Evolutionary conservation across 1,284 basidiomycete species (phyloP), one percentile per base, ranked within the genome.

Genomic region (Rhodotorula sp.): DNA sequence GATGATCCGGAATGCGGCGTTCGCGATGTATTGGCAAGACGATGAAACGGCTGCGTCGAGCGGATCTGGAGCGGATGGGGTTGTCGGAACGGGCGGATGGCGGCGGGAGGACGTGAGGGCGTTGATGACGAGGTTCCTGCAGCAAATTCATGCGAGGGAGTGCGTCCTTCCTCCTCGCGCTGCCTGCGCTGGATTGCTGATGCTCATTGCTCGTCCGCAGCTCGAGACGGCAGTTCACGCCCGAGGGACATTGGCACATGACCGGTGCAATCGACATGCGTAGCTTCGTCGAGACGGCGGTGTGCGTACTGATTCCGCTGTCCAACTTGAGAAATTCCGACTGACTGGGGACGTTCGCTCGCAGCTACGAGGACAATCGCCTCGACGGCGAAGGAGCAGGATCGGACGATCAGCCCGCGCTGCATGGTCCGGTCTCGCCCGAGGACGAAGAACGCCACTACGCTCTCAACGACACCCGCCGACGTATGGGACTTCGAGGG

Each of bases 251-350:
- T 77, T 99, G 95, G 95, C 86, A 94, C 32, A 89, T 95, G 85
- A 81, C 82, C 0, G 79, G 78, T 29, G 78, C 82, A 52, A 83
- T 90, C 24, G 92, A 97, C 77, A 84, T 96, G 76, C 81, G 84
- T n/a, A 88, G 88, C 0, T 99, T 99, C 79, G 85, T 96, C 29
- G 89, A 94, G 74, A 93, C 92, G 2, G 95, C 92, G 9, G 65
- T 64, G 53, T 66, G 4, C 52, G 64, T 56, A 8, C 9, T 48
- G 36, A 53, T 15, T 24, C 51, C 24, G 19, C 44, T 20, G 81
- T 51, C 64, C 32, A 4, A 10, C n/a, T 4, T 17, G 29, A 20
- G 17, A 15, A 10, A n/a, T n/a, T 57, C 9, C n/a, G 22, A 59
- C 34, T 47, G 29, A 39, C 17, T 27, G 13, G 44, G 59, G 49